Evolutionary conservation across 306 rosid species (phyloP), one percentile per base, ranked within the genome.

Genomic region (Glycyrrhiza uralensis): DNA sequence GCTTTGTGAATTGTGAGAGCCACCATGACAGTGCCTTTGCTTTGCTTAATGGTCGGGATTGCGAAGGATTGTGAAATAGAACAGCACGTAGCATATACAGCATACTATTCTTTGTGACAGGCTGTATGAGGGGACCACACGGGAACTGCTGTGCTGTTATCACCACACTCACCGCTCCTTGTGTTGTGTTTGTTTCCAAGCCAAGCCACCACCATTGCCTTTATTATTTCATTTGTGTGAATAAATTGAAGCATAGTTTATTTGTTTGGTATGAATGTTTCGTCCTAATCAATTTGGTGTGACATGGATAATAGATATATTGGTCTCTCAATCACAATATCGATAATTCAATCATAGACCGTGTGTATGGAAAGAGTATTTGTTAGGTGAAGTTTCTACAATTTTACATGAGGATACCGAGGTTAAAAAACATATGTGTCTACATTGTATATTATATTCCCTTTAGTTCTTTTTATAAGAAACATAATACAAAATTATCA

Each of bases 61-160:
- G 67, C 24, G 38, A n/a, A 26, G 12, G 38, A 24, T 18, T 36
- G 68, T 23, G 46, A 68, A 23, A 12, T 12, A 52, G 35, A 57
- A 59, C 3, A 56, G 1, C 23, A 19, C 1, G 1, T 20, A 10
- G 24, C 1, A 18, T 17, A 23, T 22, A n/a, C 5, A 20, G 61
- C 10, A 54, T 14, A 33, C 30, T 47, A 47, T 58, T 79, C 46
- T 35, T 35, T 62, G 8, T 41, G 85, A 89, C 96, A 89, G 90
- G 2, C 96, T 87, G 92, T 86, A 11, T 29, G 19, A 0, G 29
- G 92, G 91, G 84, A 69, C 92, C 88, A 89, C 92, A 52, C 88
- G 86, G 71, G 7, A 18, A 57, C 58, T 66, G 2, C 6, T 59
- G 71, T 18, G 77, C 70, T 69, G 71, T 39, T 54, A 7, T 39